Base-by-base conservation (phyloP, 495 filamentous ascomycete species). In the Lasiosphaeria miniovina region DNA sequence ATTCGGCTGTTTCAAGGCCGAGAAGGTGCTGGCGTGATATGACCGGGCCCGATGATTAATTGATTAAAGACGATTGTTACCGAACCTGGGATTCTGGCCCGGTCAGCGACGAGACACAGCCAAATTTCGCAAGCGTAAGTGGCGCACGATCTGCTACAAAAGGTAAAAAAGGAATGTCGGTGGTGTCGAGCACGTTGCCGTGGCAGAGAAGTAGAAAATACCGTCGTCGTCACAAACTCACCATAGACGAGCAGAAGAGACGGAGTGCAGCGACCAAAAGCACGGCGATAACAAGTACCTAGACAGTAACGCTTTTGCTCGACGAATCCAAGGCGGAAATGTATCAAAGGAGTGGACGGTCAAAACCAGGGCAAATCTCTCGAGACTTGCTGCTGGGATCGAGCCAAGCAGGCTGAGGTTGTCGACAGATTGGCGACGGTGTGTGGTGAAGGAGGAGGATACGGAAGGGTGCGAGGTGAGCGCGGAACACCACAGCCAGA, bases 341-440 rank as follows among this genome's bases (percentile, higher is more conserved):
- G 51, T 63, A 49, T 63, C 61, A 79, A 80, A 79, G 74, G 78
- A 79, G 74, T 74, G 78, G 78, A 79, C 77, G 78, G 77, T 65
- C 77, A 78, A 78, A 71, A 73, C 77, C 77, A 79, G 70, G 36
- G 77, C 74, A 76, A 77, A 75, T 75, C 74, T 67, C 65, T 67
- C 63, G 59, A 75, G 75, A 75, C 73, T 58, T 78, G 75, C 76
- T 65, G 51, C 72, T 70, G 75, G 75, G 71, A 77, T 77, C 72
- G 77, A 69, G 63, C 77, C 75, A 80, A 62, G 65, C 62, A 65
- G 58, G 66, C 56, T 55, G 68, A 54, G 54, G 59, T 54, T 61
- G 68, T 66, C 68, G 66, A 61, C 56, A 56, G 61, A 50, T 33
- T 58, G 64, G 61, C 64, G 60, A 62, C 57, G 52, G 55, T 58